These are phyloP conservation scores for Ophiostoma pallidulum DNA, from an alignment of 2,329 filamentous ascomycete genomes.

Conservation along the genomic window DNA sequence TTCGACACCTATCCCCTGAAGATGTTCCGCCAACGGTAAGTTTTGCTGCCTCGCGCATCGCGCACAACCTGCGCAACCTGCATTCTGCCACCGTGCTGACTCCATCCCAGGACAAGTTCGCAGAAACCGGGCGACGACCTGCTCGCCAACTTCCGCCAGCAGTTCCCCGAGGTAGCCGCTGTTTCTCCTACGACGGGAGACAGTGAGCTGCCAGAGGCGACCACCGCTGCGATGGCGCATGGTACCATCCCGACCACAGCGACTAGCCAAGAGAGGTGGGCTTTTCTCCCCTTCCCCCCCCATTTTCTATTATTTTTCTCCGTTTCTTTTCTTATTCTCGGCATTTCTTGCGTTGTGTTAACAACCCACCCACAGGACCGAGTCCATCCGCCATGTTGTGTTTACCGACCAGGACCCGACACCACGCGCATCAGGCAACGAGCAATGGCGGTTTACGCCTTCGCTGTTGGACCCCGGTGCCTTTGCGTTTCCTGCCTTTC, in stretches of 20 bases:
- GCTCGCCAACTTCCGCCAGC: slow-evolving; percentile 72
- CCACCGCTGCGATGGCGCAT: slow-evolving; percentile 21
- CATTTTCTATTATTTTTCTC: too few relatives aligned
- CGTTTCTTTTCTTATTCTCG: too few relatives aligned
- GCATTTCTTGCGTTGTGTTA: neutral
- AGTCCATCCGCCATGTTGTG: slow-evolving; percentile 30
- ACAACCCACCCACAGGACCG: slow-evolving; percentile 33
- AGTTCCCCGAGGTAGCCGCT: slow-evolving; percentile 61
- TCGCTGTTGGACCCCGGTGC: slow-evolving; percentile 80
- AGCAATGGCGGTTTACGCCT: slow-evolving; percentile 81
- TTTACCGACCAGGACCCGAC: slow-evolving; percentile 71
- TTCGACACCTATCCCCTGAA: neutral
- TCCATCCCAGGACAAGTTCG: slow-evolving; percentile 52
- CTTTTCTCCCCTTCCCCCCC: neutral
- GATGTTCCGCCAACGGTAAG: slow-evolving; percentile 30
- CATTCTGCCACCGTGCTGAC: neutral
- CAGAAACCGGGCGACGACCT: slow-evolving; percentile 83
- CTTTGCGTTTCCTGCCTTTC: slow-evolving; percentile 69
- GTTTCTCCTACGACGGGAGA: slow-evolving; percentile 35
- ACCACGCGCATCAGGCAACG: slow-evolving; percentile 60
- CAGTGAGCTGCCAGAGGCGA: slow-evolving; percentile 2
- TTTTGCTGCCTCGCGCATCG: neutral
- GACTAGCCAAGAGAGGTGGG: slow-evolving; percentile 25
- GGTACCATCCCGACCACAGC: slow-evolving; percentile 6
- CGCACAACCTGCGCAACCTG: too few relatives aligned